phyloP scores from a whole-genome alignment of 2,329 filamentous ascomycete genomes.

The Microdochium bolleyi region DNA sequence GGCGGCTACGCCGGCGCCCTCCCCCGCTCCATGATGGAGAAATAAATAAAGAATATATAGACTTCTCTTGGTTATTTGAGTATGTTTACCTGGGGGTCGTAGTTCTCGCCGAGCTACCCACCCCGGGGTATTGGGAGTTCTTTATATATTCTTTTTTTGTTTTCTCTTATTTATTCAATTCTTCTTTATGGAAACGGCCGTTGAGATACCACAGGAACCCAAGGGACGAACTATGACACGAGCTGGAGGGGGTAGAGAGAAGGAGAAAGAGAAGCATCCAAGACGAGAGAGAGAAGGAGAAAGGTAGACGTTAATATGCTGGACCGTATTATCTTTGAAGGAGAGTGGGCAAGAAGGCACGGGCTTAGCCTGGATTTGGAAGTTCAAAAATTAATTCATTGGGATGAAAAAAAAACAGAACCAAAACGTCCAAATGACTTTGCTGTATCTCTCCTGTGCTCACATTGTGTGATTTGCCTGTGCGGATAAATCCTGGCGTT shows the following conservation, averaged over 20 bases:
- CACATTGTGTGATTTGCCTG: not conserved
- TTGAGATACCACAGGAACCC: not conserved
- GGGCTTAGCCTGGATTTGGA: constrained; percentile 6
- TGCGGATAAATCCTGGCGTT: too few species aligned
- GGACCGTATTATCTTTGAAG: constrained; percentile 40
- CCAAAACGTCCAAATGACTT: constrained; percentile 11
- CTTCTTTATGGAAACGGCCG: not conserved
- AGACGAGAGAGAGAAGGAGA: too few species aligned
- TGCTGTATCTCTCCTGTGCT: constrained; percentile 4
- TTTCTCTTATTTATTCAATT: constrained; percentile 11
- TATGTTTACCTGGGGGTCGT: constrained; percentile 5
- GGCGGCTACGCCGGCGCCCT: constrained; percentile 40
- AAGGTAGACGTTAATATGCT: constrained; percentile 26
- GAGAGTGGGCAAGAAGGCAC: constrained; percentile 6
- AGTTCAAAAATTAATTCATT: constrained; percentile 17
- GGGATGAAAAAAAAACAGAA: constrained; percentile 2
- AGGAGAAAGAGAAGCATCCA: not conserved
- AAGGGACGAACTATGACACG: not conserved
- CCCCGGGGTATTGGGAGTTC: not conserved
- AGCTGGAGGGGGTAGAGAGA: not conserved
- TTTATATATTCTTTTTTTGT: not conserved
- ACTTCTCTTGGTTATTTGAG: constrained; percentile 8
- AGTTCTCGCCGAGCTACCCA: not conserved
- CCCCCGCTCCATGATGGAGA: constrained; percentile 17
- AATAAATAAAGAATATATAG: constrained; percentile 5